Evolutionary conservation across 495 filamentous ascomycete genomes (phyloP).

Genomic region (Thozetella sp.): DNA sequence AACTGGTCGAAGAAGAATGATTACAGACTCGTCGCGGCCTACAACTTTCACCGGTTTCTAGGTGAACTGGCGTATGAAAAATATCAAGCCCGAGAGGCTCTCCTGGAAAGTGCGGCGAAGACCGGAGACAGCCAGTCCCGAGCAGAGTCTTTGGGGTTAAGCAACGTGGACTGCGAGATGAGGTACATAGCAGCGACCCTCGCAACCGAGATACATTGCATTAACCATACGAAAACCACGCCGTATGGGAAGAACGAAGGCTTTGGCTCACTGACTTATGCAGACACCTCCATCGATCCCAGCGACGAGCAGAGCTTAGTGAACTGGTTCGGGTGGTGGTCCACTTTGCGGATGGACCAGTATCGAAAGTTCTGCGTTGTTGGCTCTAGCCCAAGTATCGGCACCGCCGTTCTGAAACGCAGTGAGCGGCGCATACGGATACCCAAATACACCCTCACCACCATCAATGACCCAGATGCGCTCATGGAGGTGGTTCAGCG

Average conservation of each 20-base stretch:
- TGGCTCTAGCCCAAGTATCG: conserved; percentile 32
- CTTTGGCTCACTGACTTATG: conserved; percentile 40
- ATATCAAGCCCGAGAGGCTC: conserved; percentile 23
- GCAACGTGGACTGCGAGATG: conserved; percentile 17
- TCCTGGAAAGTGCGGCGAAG: conserved; percentile 7
- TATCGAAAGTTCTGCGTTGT: conserved; percentile 49
- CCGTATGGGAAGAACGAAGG: conserved; percentile 25
- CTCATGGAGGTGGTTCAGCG: conserved; percentile 22
- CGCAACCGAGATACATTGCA: conserved; percentile 23
- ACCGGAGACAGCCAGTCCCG: conserved; percentile 12
- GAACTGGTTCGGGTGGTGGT: conserved; percentile 57
- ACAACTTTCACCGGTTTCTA: conserved; percentile 44
- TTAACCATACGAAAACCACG: conserved; percentile 5
- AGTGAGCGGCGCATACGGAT: conserved; percentile 35
- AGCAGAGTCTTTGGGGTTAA: conserved; percentile 21
- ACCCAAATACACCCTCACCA: conserved; percentile 35
- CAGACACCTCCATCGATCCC: conserved; percentile 41
- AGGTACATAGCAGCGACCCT: conserved; percentile 20
- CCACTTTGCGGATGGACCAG: conserved; percentile 40
- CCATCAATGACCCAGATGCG: conserved; percentile 38
- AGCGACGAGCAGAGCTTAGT: conserved; percentile 55
- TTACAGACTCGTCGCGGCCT: conserved; percentile 32
- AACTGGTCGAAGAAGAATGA: conserved; percentile 19
- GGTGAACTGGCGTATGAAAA: conserved; percentile 39
- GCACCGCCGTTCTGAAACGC: conserved; percentile 10